Evolutionary conservation across 2,329 filamentous ascomycete species (phyloP), one percentile per base, ranked within the genome.

Genomic region (Chaetomiaceae sp.): DNA sequence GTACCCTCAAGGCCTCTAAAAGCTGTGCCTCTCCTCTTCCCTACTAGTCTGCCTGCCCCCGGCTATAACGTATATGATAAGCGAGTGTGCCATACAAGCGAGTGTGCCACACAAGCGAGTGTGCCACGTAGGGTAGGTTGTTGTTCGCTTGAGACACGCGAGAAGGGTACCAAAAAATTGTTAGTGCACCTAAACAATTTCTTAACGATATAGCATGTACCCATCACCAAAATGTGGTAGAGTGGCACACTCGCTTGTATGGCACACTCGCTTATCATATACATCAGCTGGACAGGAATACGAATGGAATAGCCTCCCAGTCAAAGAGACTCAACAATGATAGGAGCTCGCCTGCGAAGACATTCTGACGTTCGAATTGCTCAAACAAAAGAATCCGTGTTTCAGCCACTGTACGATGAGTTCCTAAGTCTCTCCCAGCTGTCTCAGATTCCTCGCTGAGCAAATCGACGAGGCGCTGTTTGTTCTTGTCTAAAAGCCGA

Each of bases 311-410:
- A 0, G 45, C 56, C 17, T 65, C 59, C 0, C 59, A 53, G 40
- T 67, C 56, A 6, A 67, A 56, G 0, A 63, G 47, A 2, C 60
- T 60, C 50, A 67, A 62, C 6, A 67, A 38, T 0, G 63, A 66
- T 0, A 68, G 43, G 0, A 68, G 37, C 1, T 65, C 53, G n/a
- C 51, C 47, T 0, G 62, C 62, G 0, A 63, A 52, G 12, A 30
- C 1, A 33, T 59, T 39, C 4, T 59, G 58, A 7, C 32, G 26
- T 3, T 61, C 19, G 12, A 68, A 63, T 9, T 66, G 60, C 3
- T 63, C 50, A 0, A 68, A 66, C 0, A 62, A 67, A 1, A 67
- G 40, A 2, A 64, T 57, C 63, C 62, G 68, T 0, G 64, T 66
- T 12, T 56, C 44, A 0, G 59, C 48, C 0, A 68, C 57, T 0